Conservation (phyloP, 75 land plant species). For the Adiantum capillusveneris region DNA sequence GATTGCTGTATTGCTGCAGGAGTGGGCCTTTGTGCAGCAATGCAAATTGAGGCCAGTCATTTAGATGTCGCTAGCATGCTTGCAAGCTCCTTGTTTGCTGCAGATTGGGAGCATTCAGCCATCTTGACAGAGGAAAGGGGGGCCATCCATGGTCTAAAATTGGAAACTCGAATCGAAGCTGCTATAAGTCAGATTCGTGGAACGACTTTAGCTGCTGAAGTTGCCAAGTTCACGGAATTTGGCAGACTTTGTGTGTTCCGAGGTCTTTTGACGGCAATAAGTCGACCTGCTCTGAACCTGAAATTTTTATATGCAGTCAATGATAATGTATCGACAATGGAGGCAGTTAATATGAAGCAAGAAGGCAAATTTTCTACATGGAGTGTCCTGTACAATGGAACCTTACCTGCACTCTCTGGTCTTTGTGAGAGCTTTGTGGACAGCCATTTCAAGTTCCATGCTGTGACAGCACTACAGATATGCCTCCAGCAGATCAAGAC, state of each 20-base stretch:
- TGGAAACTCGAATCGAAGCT: constrained; percentile 15
- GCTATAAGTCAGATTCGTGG: constrained; percentile 15
- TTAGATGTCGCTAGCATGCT: constrained; percentile 48
- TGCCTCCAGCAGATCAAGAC: constrained; percentile 95
- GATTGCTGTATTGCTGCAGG: constrained; percentile 96
- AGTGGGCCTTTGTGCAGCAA: constrained; percentile 81
- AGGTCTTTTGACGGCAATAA: constrained; percentile 80
- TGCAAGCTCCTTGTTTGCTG: constrained; percentile 44
- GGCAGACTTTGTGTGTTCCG: constrained; percentile 81
- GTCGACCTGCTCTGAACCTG: constrained; percentile 54
- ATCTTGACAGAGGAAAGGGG: constrained; percentile 5
- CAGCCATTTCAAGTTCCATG: constrained; percentile 97
- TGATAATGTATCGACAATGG: neutral
- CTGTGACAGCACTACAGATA: constrained; percentile 88
- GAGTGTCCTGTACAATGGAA: constrained; percentile 75
- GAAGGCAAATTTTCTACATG: constrained; percentile 9
- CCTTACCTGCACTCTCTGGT: constrained; percentile 74
- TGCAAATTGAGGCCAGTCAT: constrained; percentile 40
- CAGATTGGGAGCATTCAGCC: constrained; percentile 11
- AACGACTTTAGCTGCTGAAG: constrained; percentile 38
- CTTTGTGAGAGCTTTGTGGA: constrained; percentile 79
- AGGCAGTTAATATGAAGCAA: constrained; percentile 3
- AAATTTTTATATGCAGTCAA: constrained; percentile 10
- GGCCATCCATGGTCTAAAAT: neutral
- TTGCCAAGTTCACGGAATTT: constrained; percentile 49